phyloP scores from a whole-genome alignment of 768 basidiomycete species.

The Tylopilus vinaceipallidus region DNA sequence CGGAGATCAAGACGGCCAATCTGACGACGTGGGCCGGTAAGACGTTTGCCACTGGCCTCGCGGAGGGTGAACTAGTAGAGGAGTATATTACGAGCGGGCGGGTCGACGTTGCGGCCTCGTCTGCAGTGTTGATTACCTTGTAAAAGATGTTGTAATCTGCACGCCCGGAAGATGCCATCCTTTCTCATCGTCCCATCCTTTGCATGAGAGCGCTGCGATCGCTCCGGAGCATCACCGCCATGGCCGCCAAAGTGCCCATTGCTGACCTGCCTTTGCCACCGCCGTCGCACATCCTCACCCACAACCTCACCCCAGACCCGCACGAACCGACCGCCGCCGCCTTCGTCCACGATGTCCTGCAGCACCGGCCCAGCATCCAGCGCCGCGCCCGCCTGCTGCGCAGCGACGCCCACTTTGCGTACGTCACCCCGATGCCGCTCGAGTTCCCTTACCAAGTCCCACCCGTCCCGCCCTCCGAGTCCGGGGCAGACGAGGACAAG shows the following conservation, averaged over 20 bases:
- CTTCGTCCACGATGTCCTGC: constrained; percentile 51
- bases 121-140: constrained; percentile 34
- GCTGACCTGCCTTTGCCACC: constrained; percentile 49
- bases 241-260: constrained; percentile 34
- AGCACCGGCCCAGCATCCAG: constrained; percentile 58
- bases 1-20: constrained; percentile 44
- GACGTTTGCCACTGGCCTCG: constrained; percentile 39
- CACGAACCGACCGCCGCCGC: constrained; percentile 47
- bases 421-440: constrained; percentile 77
- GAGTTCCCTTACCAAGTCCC: constrained; percentile 81
- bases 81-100: constrained; percentile 36
- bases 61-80: constrained; percentile 38
- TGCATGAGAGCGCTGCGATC: constrained; percentile 20
- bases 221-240: constrained; percentile 20
- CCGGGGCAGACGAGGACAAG: constrained; percentile 50
- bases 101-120: constrained; percentile 37
- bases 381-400: constrained; percentile 64
- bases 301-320: constrained; percentile 61
- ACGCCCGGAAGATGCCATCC: not conserved
- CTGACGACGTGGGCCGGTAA: constrained; percentile 52
- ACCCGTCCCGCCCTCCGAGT: constrained; percentile 47
- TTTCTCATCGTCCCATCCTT: not conserved
- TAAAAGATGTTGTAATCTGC: too few relatives aligned
- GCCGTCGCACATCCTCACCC: constrained; percentile 37
- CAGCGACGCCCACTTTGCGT: constrained; percentile 66